Base-by-base conservation (phyloP, 768 basidiomycete species). In the Tephrocybe rancida region DNA sequence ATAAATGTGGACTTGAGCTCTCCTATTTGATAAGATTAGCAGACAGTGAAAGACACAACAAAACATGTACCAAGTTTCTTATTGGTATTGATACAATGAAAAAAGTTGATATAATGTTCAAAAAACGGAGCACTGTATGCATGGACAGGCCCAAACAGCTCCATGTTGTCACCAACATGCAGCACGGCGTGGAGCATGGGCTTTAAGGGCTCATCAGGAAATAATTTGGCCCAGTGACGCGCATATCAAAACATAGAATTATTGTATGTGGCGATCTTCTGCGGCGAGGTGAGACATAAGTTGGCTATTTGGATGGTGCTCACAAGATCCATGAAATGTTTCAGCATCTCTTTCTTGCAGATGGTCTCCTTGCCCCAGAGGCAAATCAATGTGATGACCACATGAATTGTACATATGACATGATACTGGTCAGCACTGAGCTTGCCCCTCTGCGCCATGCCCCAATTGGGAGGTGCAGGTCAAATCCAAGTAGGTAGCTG, bases 141-240 rank as follows among this genome's bases (percentile, higher is more conserved):
- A 44, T 69, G 67, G 0, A 47, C 37, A 0, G 73, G 72, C 0
- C 73, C 72, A 47, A 67, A 73, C 0, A 54, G 43, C 1, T 54
- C 35, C 5, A 73, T 48, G 27, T 62, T 52, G 7, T 66, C 51
- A 0, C 57, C 60, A 16, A 71, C 59, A 52, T 75, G 73, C 7
- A 71, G 59, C 2, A 69, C 62, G 6, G 61, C 44, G 41, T 75
- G 74, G 18, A 71, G 66, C 19, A 58, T 65, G 0, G 71, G 73
- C 11, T 53, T 58, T 8, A 73, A 54, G 4, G 48, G 51, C 9
- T 57, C 41, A 4, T 65, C 62, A 1, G 56, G 61, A 51, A 61
- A 75, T 1, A 73, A 52, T 0, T 30, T 7, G 19, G 43, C 52
- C 1, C 67, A 46, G 1, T 35, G 48, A 0, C 13, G 18, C 11